A percentile compares a stretch with the other conserved stretches of the same genome.
Evolutionary conservation across 306 rosid genomes (phyloP).

Genomic region (Boehmeria nivea): DNA sequence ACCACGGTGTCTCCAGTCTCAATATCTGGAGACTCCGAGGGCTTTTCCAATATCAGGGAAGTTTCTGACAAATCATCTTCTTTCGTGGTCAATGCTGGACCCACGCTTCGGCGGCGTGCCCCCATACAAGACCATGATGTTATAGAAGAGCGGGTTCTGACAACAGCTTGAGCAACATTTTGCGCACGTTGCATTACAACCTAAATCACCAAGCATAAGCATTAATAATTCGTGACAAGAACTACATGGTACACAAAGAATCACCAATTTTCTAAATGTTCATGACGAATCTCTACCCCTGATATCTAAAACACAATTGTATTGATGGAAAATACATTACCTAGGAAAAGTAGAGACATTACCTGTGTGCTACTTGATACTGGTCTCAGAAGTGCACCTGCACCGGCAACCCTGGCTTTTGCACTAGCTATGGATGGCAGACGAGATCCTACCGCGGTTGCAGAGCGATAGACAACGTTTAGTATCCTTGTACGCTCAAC

Average conservation of each 20-base stretch:
- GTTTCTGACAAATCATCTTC: conserved; percentile 35
- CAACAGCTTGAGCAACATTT: conserved; percentile 91
- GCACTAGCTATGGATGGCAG: conserved; percentile 89
- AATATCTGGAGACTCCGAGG: conserved; percentile 27
- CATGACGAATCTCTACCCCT: no score
- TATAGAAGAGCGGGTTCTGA: conserved; percentile 78
- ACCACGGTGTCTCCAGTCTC: conserved; percentile 18
- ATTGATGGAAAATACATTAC: no score
- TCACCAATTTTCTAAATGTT: no score
- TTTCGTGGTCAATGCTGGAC: conserved; percentile 32
- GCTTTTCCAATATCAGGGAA: conserved; percentile 40
- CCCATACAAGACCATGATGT: conserved; percentile 98
- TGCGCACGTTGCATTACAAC: conserved; percentile 91
- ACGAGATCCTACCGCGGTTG: conserved; percentile 86
- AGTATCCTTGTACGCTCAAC: conserved; percentile 81
- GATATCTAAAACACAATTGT: no score
- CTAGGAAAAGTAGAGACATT: background rate
- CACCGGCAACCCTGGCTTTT: conserved; percentile 84
- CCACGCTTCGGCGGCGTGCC: conserved; percentile 73
- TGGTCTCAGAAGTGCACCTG: conserved; percentile 79
- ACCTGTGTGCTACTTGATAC: conserved; percentile 96
- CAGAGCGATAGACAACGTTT: conserved; percentile 89
- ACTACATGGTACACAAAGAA: no score
- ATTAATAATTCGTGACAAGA: conserved; percentile 3
- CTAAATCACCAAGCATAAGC: conserved; percentile 34